Evolutionary conservation across 2,329 filamentous ascomycete genomes (phyloP).

Genomic region (Penicillium sp.): DNA sequence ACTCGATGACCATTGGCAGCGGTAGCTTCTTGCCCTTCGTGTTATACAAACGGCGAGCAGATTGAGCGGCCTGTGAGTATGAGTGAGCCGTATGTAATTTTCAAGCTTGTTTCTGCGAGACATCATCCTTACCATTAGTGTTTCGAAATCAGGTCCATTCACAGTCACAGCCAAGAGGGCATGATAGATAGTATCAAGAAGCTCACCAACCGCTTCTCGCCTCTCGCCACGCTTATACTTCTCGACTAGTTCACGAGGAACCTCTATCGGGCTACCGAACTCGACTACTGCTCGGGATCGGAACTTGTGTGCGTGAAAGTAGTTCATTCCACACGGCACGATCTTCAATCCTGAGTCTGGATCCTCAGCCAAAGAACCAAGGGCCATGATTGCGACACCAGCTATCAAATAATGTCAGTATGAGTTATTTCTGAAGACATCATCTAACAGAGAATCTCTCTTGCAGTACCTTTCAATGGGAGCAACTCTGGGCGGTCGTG

Average conservation of each 20-base stretch:
- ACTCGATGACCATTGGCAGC: slow-evolving; percentile 85
- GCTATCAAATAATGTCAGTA: slow-evolving; percentile 45
- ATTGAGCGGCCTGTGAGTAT: slow-evolving; percentile 69
- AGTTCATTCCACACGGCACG: slow-evolving; percentile 97
- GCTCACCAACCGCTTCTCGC: slow-evolving; percentile 78
- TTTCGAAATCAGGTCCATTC: slow-evolving; percentile 90
- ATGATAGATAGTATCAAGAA: slow-evolving; percentile 83
- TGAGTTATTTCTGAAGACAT: neutral
- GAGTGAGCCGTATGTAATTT: neutral
- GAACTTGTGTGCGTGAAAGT: slow-evolving; percentile 98
- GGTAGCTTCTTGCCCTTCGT: slow-evolving; percentile 91
- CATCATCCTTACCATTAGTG: slow-evolving; percentile 64
- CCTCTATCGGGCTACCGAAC: slow-evolving; percentile 84
- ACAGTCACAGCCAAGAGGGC: slow-evolving; percentile 84
- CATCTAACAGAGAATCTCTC: neutral
- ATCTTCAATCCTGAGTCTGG: slow-evolving; percentile 89
- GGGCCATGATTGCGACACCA: slow-evolving; percentile 95
- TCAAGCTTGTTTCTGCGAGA: neutral
- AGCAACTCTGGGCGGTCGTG: slow-evolving; percentile 90
- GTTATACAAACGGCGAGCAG: slow-evolving; percentile 87
- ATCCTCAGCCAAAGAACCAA: slow-evolving; percentile 80
- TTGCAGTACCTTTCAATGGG: slow-evolving; percentile 66
- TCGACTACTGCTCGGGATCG: slow-evolving; percentile 92
- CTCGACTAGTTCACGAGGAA: slow-evolving; percentile 75
- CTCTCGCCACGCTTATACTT: slow-evolving; percentile 80